A percentile compares a stretch with the other conserved stretches of the same genome.
phyloP scores from a whole-genome alignment of 2,329 filamentous ascomycete species.

The Elsinoe arachidis region DNA sequence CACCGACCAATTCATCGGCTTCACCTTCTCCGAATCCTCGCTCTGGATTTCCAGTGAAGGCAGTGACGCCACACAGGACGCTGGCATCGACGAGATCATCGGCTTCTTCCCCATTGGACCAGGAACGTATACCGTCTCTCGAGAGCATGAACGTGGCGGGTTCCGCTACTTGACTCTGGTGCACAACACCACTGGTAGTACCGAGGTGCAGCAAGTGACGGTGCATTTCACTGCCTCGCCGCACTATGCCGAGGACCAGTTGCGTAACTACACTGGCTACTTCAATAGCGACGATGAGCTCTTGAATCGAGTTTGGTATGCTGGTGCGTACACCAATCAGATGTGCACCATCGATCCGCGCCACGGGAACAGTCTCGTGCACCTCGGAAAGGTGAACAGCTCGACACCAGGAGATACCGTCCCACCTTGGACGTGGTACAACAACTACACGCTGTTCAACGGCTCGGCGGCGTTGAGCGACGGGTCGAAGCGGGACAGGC shows the following conservation, averaged over 20 bases:
- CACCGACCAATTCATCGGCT: constrained; percentile 32
- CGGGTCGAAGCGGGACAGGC: constrained; percentile 51
- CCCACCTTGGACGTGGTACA: constrained; percentile 31
- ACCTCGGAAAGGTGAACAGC: constrained; percentile 26
- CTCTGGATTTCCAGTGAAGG: constrained; percentile 42
- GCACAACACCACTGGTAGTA: constrained; percentile 34
- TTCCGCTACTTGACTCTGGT: constrained; percentile 41
- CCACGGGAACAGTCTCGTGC: constrained; percentile 29
- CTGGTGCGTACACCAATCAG: constrained; percentile 27
- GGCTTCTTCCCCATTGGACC: constrained; percentile 38
- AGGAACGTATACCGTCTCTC: constrained; percentile 35
- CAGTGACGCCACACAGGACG: constrained; percentile 40
- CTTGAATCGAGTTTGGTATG: constrained; percentile 39
- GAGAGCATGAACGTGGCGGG: constrained; percentile 35
- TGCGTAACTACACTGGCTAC: constrained; percentile 33
- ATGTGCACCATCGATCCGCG: constrained; percentile 31
- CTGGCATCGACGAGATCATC: constrained; percentile 39
- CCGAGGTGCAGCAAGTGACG: constrained; percentile 30
- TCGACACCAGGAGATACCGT: constrained; percentile 24
- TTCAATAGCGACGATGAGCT: constrained; percentile 38
- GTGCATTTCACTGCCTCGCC: constrained; percentile 41
- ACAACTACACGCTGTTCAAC: constrained; percentile 34
- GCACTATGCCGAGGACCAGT: constrained; percentile 30
- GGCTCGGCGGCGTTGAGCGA: constrained; percentile 36
- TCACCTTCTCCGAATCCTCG: constrained; percentile 35